These are phyloP conservation scores for Monosporascus sp. DNA, from an alignment of 2,329 filamentous ascomycete genomes.

Conservation along the genomic window DNA sequence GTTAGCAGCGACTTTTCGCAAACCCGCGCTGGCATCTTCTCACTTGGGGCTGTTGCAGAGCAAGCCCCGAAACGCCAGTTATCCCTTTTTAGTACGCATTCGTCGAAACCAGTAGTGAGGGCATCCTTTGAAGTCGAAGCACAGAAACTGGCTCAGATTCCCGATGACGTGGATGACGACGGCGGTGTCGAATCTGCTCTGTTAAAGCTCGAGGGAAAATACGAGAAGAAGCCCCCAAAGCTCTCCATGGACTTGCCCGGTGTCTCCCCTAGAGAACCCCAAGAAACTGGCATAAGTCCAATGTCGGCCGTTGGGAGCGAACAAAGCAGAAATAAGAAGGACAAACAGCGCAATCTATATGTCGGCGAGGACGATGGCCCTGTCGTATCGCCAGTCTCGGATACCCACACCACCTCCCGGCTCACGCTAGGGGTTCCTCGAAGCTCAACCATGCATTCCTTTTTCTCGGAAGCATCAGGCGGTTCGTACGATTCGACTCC, in stretches of 20 bases:
- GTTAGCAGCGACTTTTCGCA: constrained; percentile 38
- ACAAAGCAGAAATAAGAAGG: constrained; percentile 34
- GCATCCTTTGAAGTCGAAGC: constrained; percentile 86
- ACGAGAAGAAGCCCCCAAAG: constrained; percentile 48
- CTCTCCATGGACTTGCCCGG: constrained; percentile 35
- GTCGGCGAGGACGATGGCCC: constrained; percentile 36
- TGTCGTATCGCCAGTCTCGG: constrained; percentile 22
- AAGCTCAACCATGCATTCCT: constrained; percentile 38
- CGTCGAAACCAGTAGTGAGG: constrained; percentile 57
- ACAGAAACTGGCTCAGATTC: constrained; percentile 78
- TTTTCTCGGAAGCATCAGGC: constrained; percentile 57
- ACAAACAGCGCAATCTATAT: constrained; percentile 41
- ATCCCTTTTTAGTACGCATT: constrained; percentile 57
- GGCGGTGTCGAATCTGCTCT: constrained; percentile 90
- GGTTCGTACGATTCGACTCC: constrained; percentile 75
- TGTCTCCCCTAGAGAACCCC: constrained; percentile 15
- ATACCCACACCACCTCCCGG: constrained; percentile 12
- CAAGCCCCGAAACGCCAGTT: constrained; percentile 39
- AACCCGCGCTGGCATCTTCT: constrained; percentile 43
- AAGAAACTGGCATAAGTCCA: constrained; percentile 9
- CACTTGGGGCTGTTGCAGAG: constrained; percentile 53
- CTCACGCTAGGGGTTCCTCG: constrained; percentile 17
- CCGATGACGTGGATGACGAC: constrained; percentile 73
- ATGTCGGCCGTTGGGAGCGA: constrained; percentile 18
- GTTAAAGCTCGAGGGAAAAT: constrained; percentile 86